These are phyloP conservation scores for Dictyophora rubrovolvata DNA, from an alignment of 768 basidiomycete species.

Conservation along the genomic window DNA sequence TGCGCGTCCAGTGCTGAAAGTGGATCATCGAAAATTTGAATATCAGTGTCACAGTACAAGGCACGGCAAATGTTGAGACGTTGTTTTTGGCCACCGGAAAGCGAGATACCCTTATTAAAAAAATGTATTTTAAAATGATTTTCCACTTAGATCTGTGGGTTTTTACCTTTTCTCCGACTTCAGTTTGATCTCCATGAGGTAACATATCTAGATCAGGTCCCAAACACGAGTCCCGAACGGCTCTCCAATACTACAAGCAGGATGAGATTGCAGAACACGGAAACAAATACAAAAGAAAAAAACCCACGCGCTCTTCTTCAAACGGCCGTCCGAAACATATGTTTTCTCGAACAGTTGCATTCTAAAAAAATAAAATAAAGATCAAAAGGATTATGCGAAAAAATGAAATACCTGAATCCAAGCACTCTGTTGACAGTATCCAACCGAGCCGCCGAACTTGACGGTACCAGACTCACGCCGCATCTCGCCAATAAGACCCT, in stretches of 20 bases:
- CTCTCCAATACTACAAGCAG: slow-evolving; percentile 53
- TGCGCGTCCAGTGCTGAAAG: slow-evolving; percentile 89
- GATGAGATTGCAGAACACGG: neutral
- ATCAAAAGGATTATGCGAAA: neutral
- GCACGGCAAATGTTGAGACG: slow-evolving; percentile 79
- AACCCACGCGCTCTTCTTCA: slow-evolving; percentile 47
- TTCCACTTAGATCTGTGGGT: neutral
- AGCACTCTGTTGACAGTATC: slow-evolving; percentile 78
- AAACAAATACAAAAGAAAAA: neutral
- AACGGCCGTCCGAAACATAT: slow-evolving; percentile 80
- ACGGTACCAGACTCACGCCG: slow-evolving; percentile 53
- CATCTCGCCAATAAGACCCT: slow-evolving; percentile 81
- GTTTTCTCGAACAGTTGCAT: slow-evolving; percentile 82
- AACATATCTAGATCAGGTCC: slow-evolving; percentile 74
- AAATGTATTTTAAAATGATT: neutral
- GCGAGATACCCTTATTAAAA: slow-evolving; percentile 56
- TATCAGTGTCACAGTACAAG: slow-evolving; percentile 77
- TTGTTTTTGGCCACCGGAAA: slow-evolving; percentile 77
- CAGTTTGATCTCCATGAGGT: slow-evolving; percentile 67
- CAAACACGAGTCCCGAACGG: slow-evolving; percentile 65
- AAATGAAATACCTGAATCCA: slow-evolving; percentile 65
- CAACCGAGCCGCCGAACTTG: slow-evolving; percentile 64
- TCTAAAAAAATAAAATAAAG: slow-evolving; percentile 26
- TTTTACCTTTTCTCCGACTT: slow-evolving; percentile 63
- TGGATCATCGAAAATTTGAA: slow-evolving; percentile 86